Evolutionary conservation across 1,139 yeast genomes (phyloP), one percentile per base, ranked within the genome.

Genomic region (Geotrichum bryndzae): DNA sequence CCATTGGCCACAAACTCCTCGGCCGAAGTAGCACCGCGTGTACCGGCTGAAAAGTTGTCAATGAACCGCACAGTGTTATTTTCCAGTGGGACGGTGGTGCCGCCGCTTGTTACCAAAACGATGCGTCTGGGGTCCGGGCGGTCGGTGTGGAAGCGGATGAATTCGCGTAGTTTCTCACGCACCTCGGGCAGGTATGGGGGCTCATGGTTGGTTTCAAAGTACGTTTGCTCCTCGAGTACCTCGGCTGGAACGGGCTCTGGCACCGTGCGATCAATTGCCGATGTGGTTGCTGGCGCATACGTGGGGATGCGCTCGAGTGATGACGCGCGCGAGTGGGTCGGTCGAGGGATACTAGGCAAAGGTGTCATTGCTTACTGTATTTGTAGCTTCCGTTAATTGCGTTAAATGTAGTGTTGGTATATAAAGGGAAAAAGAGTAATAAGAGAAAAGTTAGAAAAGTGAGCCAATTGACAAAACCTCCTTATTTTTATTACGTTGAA

Each of bases 21-120:
- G 3, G 99, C 97, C 50, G 96, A 87, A 0, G 97, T 87, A 10
- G 99, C 96, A 61, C 99, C 99, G 74, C 99, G 83, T 0, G 98
- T 94, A 29, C 99, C 99, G 35, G 98, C 98, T 68, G 96, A 87
- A 74, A 95, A 95, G 72, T 94, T 94, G 74, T 95, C 99, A 71
- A 94, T 91, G 75, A 94, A 94, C 62, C 99, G 76, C 18, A 94
- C 99, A 0, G 99, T 95, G 71, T 95, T 94, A 75, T 91, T 91
- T 70, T 94, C 99, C 67, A 94, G 78, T 0, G 99, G 99, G 0
- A 95, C 99, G 0, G 98, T 92, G 0, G 99, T 94, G 46, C 99
- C 99, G n/a, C 99, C 99, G 11, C 46, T 41, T 2, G 46, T 41
- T 2, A 41, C 46, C 46, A 41, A 15, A 94, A 85, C 57, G n/a